Evolutionary conservation across 208 protist species (phyloP), one percentile per base, ranked within the genome.

Genomic region (Crithidia fasciculata): DNA sequence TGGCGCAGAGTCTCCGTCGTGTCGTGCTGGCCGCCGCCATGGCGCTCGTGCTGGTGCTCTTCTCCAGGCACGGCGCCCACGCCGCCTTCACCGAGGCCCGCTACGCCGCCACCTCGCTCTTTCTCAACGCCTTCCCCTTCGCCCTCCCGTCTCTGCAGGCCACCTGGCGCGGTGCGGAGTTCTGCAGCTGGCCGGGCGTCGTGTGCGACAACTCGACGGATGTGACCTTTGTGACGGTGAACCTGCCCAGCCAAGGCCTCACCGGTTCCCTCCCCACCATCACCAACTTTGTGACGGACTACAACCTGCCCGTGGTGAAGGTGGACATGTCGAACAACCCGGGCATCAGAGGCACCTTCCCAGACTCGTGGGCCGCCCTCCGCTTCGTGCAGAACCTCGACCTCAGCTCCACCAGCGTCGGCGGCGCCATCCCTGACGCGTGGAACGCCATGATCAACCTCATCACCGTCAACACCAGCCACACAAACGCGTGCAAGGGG

Each of bases 311-410:
- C 9, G 54, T 72, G 12, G 44, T 54, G 12, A 12, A 4, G 16
- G 41, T 77, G 19, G 47, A 77, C 58, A 5, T 77, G 45, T 66
- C 28, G 45, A 69, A 69, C 74, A 78, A 78, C 73, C 5, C 19
- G 4, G 10, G 43, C 57, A 41, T 16, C 6, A 45, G 13, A 0
- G 57, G 5, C 39, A 36, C 6, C 15, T 61, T 61, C 39, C 18
- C 6, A 12, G 37, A 41, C 12, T 16, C 6, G 19, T 58, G 57
- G 59, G 41, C 36, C 39, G n/a, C 45, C 9, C 45, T 49, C 9
- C 7, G 12, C 9, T 49, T n/a, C 59, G 41, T 50, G 12, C 41
- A 50, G 6, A 12, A 15, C 43, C 59, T 64, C 59, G 43, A 64
- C 59, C 59, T 64, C 59, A 50, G 40, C 39, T 15, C 18, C 63